Evolutionary conservation across 768 basidiomycete genomes (phyloP).

Genomic region (Artomyces pyxidatus): DNA sequence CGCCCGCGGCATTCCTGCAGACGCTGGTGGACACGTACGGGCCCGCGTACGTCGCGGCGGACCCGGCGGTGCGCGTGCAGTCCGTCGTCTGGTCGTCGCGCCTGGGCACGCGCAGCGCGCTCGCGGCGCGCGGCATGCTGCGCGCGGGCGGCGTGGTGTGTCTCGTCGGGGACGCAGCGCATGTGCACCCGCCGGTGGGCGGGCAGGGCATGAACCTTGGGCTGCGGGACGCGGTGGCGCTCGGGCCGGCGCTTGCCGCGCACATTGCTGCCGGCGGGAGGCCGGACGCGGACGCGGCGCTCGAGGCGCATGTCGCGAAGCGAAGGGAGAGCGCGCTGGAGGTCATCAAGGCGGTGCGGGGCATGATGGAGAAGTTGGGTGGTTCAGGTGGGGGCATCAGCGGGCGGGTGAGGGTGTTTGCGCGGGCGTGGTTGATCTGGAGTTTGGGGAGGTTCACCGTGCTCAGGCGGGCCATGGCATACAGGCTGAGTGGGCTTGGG

Average conservation of each 20-base stretch:
- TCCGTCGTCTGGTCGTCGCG: neutral
- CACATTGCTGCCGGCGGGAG: constrained; percentile 7
- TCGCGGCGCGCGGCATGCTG: neutral
- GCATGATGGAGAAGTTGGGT: neutral
- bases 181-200: constrained; percentile 21
- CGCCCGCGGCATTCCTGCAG: neutral
- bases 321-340: neutral
- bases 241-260: constrained; percentile 16
- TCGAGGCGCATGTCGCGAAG: neutral
- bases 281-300: neutral
- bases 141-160: constrained; percentile 13
- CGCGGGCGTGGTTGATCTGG: neutral
- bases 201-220: constrained; percentile 26
- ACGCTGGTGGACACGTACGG: neutral
- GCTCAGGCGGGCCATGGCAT: neutral
- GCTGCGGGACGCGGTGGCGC: constrained; percentile 19
- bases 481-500: neutral
- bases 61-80: neutral
- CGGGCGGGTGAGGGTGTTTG: neutral
- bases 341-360: neutral
- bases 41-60: neutral
- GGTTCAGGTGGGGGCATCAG: neutral
- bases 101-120: neutral
- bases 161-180: constrained; percentile 22
- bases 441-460: neutral